These are phyloP conservation scores for Tubosaeta sp. DNA, from an alignment of 768 basidiomycete species.

Conservation along the genomic window DNA sequence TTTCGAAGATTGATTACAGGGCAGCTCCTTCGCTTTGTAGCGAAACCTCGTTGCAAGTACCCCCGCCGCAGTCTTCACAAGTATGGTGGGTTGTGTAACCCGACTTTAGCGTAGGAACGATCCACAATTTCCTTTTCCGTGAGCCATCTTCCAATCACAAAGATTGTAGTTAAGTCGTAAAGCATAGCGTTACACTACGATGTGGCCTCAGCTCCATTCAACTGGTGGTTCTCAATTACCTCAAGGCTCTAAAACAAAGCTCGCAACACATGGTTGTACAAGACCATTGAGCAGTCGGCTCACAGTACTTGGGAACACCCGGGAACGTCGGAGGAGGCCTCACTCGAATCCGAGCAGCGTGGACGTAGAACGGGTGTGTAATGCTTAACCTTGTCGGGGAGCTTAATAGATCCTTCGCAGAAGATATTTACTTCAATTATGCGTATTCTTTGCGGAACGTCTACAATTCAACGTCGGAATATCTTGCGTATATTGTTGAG, in stretches of 20 bases:
- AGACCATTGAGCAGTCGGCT: background rate
- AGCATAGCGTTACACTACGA: background rate
- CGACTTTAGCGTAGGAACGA: background rate
- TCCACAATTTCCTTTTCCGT: background rate
- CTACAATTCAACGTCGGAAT: background rate
- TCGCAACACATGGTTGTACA: background rate
- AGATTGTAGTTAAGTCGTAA: background rate
- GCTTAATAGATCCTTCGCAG: background rate
- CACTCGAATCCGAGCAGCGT: background rate
- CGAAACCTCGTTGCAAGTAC: background rate
- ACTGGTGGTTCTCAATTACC: background rate
- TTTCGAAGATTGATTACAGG: background rate
- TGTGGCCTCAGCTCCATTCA: background rate
- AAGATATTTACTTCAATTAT: background rate
- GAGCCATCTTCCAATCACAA: background rate
- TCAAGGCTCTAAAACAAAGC: background rate
- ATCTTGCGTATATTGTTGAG: background rate
- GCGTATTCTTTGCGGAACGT: background rate
- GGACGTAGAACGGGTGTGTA: background rate
- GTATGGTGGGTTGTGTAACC: background rate
- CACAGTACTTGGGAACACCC: background rate
- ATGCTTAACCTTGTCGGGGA: no score
- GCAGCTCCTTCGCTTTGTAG: background rate
- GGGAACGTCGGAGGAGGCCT: background rate
- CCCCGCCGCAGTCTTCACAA: background rate